Percentiles rank a stretch among this genome's conserved stretches.
Evolutionary conservation across 2,329 filamentous ascomycete species (phyloP).

Genomic region (Colletotrichum paranaense): DNA sequence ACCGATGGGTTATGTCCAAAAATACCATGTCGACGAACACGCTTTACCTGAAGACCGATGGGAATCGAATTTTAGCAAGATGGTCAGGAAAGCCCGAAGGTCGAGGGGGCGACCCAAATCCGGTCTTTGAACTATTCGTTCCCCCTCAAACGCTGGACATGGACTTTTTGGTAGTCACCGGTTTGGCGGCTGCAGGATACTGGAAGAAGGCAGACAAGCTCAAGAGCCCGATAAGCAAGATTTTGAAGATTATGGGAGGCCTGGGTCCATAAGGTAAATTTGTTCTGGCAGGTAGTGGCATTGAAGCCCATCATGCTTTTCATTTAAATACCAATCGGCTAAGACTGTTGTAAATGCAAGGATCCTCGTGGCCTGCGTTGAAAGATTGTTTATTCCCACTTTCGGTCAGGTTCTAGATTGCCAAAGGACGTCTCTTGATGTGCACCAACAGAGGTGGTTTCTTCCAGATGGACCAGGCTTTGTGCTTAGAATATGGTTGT

Average conservation of each 20-base stretch:
- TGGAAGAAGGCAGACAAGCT: background rate
- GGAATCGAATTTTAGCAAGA: background rate
- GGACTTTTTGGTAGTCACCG: conserved; percentile 17
- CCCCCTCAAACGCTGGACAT: conserved; percentile 12
- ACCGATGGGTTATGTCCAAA: background rate
- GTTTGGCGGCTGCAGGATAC: background rate
- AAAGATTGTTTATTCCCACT: too few relatives aligned
- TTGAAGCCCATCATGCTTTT: background rate
- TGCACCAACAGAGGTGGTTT: conserved; percentile 34
- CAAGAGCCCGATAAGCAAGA: too few relatives aligned
- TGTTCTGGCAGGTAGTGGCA: too few relatives aligned
- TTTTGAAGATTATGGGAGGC: too few relatives aligned
- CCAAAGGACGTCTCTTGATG: background rate
- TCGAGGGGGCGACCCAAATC: background rate
- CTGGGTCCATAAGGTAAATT: too few relatives aligned
- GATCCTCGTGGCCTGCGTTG: too few relatives aligned
- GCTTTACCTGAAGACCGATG: conserved; percentile 5
- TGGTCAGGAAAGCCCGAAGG: background rate
- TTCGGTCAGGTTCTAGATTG: background rate
- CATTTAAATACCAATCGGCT: background rate
- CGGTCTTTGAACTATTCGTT: conserved; percentile 12
- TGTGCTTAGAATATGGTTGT: conserved; percentile 42
- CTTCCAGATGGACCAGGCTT: conserved; percentile 51
- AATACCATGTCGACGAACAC: background rate
- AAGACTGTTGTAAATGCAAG: background rate